phyloP scores from a whole-genome alignment of 805 yeast species.

The Pichia occidentalis region DNA sequence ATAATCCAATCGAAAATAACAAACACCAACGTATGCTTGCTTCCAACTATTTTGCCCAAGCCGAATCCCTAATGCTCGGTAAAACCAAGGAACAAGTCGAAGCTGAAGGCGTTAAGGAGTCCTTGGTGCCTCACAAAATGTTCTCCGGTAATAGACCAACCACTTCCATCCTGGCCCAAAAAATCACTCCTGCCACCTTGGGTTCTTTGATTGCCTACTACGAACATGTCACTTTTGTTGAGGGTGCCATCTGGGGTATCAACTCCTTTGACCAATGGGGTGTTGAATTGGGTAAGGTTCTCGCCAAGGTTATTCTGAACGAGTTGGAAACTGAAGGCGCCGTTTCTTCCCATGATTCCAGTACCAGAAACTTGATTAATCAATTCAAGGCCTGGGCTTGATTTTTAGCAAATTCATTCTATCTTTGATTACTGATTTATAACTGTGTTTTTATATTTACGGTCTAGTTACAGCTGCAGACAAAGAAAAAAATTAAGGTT shows the following conservation, averaged over 20 bases:
- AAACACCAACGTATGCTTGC: slow-evolving; percentile 97
- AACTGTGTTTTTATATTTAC: no score
- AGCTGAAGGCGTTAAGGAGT: slow-evolving; percentile 79
- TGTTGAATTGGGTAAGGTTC: slow-evolving; percentile 96
- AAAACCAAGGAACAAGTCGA: slow-evolving; percentile 78
- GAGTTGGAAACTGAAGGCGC: slow-evolving; percentile 64
- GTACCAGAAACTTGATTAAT: slow-evolving; percentile 91
- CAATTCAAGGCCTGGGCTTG: slow-evolving; percentile 81
- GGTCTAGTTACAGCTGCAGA: no score
- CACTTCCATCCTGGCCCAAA: slow-evolving; percentile 90
- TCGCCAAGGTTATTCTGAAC: slow-evolving; percentile 91
- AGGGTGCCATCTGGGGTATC: slow-evolving; percentile 99
- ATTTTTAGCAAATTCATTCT: slow-evolving; percentile 14
- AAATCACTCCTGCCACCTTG: slow-evolving; percentile 92
- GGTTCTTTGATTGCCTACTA: slow-evolving; percentile 97
- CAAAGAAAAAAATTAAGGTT: no score
- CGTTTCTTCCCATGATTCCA: slow-evolving; percentile 73
- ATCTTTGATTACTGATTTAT: no score
- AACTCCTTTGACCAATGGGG: slow-evolving; percentile 99
- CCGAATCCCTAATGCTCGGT: slow-evolving; percentile 97
- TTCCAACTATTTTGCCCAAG: slow-evolving; percentile 97
- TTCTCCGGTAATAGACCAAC: slow-evolving; percentile 99
- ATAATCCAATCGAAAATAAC: slow-evolving; percentile 92
- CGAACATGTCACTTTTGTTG: slow-evolving; percentile 95
- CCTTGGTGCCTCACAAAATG: slow-evolving; percentile 88